Percentiles rank a stretch among this genome's conserved stretches.
Evolutionary conservation across 176 grass and related monocot species (phyloP).

Genomic region (Musa troglodytarum): DNA sequence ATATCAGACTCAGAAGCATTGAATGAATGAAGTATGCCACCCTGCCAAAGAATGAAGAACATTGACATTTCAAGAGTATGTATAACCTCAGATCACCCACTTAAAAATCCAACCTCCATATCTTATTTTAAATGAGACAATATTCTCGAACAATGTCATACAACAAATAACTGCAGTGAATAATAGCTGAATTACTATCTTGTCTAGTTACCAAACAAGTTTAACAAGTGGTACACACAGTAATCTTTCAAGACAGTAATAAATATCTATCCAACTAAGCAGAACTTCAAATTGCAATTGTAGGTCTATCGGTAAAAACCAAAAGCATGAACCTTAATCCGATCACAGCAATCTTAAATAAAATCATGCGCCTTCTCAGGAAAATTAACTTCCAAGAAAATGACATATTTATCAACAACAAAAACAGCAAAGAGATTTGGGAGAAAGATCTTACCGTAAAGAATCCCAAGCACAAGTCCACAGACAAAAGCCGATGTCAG

Average conservation of each 20-base stretch:
- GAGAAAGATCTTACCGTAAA: slow-evolving; percentile 45
- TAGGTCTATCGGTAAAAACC: neutral
- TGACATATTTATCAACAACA: neutral
- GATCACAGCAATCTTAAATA: neutral
- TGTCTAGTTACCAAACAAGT: neutral
- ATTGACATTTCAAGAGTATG: neutral
- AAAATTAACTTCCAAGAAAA: neutral
- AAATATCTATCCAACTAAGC: neutral
- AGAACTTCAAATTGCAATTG: neutral
- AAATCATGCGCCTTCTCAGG: neutral
- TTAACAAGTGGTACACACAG: neutral
- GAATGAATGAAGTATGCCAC: too few relatives aligned
- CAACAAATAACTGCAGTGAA: neutral
- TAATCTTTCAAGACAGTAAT: too few relatives aligned
- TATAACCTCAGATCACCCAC: neutral
- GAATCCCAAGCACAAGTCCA: slow-evolving; percentile 80
- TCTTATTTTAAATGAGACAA: neutral
- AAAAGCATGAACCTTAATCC: too few relatives aligned
- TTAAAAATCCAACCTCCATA: neutral
- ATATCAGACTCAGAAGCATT: too few relatives aligned
- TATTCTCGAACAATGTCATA: neutral
- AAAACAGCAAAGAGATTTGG: neutral
- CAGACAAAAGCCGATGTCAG: slow-evolving; percentile 58
- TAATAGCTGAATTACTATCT: neutral
- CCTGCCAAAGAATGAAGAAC: too few relatives aligned